Base-by-base conservation (phyloP, 257 asterid species). In the Dorcoceras hygrometricum region DNA sequence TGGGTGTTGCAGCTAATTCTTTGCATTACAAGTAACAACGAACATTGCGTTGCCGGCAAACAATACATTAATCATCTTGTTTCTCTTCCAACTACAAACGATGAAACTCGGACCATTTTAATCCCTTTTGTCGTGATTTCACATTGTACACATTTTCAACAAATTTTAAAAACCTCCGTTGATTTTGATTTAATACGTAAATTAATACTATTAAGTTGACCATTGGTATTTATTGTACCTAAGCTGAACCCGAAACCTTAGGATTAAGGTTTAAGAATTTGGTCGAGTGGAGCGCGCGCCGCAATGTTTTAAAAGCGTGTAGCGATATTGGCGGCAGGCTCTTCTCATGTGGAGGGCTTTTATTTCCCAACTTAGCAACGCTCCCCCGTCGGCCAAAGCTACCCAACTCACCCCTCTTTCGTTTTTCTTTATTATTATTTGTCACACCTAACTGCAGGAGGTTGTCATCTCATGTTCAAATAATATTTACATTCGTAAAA, bases 271-370 rank as follows among this genome's bases (percentile, higher is more conserved):
- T 22, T 7, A 18, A 28, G 61, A 51, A 27, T 34, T 57, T 1
- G 55, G 39, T 65, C 28, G 67, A 32, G 71, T 51, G 65, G 59
- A 69, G 4, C 54, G 67, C 80, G 80, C 80, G 81, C 75, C 77
- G 75, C 81, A 67, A 67, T 56, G 72, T 24, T 31, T 57, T 32
- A 6, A 54, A 66, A 66, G 19, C 39, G 7, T 23, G 34, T 24
- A 18, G 57, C 22, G 22, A 16, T 11, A 10, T 39, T 12, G 12
- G n/a, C 1, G 50, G 50, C 51, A 39, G 51, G 6, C 48, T 36
- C 20, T 16, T 46, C 18, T 46, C 54, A 46, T 46, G 54, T 16
- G 54, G 54, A 14, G 8, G 54, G 22, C 54, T 46, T 46, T 46
- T 14, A 14, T 46, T 46, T 46, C 8, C 22, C 20, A 46, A 46